Evolutionary conservation across 2,329 filamentous ascomycete species (phyloP), one percentile per base, ranked within the genome.

Genomic region (Neonectria faginata): DNA sequence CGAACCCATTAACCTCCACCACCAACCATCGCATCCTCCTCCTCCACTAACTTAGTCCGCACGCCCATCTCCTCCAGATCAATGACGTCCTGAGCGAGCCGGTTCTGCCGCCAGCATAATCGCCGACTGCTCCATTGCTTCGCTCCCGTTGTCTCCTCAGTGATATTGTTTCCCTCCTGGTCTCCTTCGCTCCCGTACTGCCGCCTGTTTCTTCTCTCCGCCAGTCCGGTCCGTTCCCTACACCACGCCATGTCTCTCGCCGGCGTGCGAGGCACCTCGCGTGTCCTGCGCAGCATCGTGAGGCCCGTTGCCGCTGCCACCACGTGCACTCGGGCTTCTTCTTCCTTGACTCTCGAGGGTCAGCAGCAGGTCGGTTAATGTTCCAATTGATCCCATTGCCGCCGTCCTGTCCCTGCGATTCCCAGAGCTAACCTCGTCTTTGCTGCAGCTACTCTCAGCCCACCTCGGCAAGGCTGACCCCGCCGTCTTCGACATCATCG

Each of bases 401-500:
- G 63, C 48, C 18, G 63, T 36, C 25, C 58, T 45, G 9, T 39
- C 60, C 27, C n/a, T 45, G 27, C 54, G 27, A 66, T 51, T 39
- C 20, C 10, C 47, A 42, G 20, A 65, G 60, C 70, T 75, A 47
- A 72, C 62, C 20, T 41, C 25, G n/a, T 25, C 52, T 59, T 44
- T 70, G 31, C 10, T 55, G 59, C 57, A 97, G 94, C 83, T 97
- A 60, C 89, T 99, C 58, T 88, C 92, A 51, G 86, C 92, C 61
- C 85, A 91, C 76, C 87, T 99, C 57, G 86, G 94, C 77, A 87
- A 96, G 74, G 93, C 93, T 70, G 96, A 98, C 79, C 93, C 95
- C 48, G 85, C 89, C 54, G 91, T 98, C 70, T 97, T 90, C 78
- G 89, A 92, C 57, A 97, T 98, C 74, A 89, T 98, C 72, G 91